phyloP scores from a whole-genome alignment of 192 early-diverging fungal genomes.

The Entomortierella lignicola region DNA sequence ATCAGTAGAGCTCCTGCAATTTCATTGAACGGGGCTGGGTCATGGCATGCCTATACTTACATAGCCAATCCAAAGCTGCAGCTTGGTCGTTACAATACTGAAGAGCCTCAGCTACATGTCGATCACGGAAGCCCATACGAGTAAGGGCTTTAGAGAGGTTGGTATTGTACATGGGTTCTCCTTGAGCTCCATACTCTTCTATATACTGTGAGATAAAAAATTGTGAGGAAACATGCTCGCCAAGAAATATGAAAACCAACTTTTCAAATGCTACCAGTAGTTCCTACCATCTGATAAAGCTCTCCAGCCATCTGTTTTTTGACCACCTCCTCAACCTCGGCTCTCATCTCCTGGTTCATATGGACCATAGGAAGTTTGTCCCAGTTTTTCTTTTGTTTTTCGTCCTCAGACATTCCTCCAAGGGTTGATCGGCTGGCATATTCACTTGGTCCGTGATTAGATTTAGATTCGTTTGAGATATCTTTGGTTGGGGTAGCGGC shows the following conservation, averaged over 20 bases:
- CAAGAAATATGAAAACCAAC: not conserved
- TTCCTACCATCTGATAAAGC: conserved; percentile 39
- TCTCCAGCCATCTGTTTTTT: conserved; percentile 59
- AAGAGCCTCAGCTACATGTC: conserved; percentile 83
- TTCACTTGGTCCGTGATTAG: conserved; percentile 33
- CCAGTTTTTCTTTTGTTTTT: conserved; percentile 65
- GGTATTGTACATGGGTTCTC: conserved; percentile 48
- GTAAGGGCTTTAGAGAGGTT: conserved; percentile 53
- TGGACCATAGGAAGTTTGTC: conserved; percentile 72
- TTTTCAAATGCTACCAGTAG: not conserved
- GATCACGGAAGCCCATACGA: conserved; percentile 74
- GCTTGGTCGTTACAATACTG: conserved; percentile 60
- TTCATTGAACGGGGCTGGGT: not conserved
- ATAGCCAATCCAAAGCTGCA: conserved; percentile 85
- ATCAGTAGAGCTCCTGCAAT: no score
- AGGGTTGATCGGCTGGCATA: conserved; percentile 29
- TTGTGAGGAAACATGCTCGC: not conserved
- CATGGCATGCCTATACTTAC: conserved; percentile 46
- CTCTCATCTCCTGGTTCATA: conserved; percentile 72
- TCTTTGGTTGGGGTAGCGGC: conserved; percentile 28
- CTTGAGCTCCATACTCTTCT: conserved; percentile 46
- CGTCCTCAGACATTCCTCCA: conserved; percentile 26
- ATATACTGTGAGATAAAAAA: conserved; percentile 23
- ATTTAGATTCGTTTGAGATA: not conserved
- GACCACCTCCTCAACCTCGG: conserved; percentile 74